These are phyloP conservation scores for Colletotrichum tanaceti DNA, from an alignment of 2,329 filamentous ascomycete species.

Conservation along the genomic window DNA sequence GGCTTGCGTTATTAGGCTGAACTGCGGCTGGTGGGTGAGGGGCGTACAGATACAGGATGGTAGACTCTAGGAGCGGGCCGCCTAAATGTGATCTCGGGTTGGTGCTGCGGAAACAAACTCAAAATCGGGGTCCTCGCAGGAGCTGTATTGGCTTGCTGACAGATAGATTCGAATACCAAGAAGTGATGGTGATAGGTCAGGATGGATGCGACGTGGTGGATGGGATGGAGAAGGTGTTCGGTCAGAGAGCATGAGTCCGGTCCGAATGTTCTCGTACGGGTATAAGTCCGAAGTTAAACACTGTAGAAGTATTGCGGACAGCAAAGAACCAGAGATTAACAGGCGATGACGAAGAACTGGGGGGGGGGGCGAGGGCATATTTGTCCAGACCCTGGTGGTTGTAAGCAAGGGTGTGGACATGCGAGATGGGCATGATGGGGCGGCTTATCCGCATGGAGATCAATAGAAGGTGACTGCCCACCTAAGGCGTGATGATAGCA, in stretches of 20 bases:
- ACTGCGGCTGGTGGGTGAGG: neutral
- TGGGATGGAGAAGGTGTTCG: neutral
- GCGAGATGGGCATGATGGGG: neutral
- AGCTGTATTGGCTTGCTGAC: neutral
- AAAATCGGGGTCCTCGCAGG: neutral
- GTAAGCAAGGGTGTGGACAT: neutral
- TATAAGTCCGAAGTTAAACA: conserved; percentile 14
- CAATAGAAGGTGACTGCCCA: neutral
- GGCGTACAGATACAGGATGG: neutral
- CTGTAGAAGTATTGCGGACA: neutral
- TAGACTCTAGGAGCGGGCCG: neutral
- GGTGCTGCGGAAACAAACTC: neutral
- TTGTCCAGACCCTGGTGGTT: conserved; percentile 2
- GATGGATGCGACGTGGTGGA: neutral
- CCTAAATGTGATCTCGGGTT: neutral
- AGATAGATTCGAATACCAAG: neutral
- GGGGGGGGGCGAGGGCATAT: conserved; percentile 13
- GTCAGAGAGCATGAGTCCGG: neutral
- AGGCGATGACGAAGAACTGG: neutral
- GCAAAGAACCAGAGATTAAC: neutral
- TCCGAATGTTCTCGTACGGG: neutral
- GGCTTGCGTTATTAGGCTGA: neutral
- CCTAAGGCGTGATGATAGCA: neutral
- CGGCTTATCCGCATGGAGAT: neutral
- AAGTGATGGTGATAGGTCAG: neutral